These are phyloP conservation scores for Ophiocordyceps camponoti-saundersi DNA, from an alignment of 2,329 filamentous ascomycete species.

Conservation along the genomic window DNA sequence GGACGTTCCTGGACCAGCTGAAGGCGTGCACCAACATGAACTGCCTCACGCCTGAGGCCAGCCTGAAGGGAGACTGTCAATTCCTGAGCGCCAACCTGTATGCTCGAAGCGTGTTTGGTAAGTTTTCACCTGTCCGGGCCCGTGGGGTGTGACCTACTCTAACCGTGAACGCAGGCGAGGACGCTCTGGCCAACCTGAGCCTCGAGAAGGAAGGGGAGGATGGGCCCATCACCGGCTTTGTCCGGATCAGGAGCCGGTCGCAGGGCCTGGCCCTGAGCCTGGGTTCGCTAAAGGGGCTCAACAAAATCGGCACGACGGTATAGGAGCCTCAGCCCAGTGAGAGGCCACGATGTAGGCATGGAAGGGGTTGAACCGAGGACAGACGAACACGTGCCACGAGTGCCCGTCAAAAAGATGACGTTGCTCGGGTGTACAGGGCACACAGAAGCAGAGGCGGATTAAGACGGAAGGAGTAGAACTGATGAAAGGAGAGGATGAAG, in stretches of 20 bases:
- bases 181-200: slow-evolving; percentile 89
- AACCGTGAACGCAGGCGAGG: slow-evolving; percentile 54
- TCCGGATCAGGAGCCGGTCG: slow-evolving; percentile 91
- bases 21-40: slow-evolving; percentile 99
- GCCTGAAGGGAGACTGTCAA: slow-evolving; percentile 91
- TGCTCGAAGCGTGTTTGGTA: slow-evolving; percentile 94
- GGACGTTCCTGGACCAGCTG: slow-evolving; percentile 81
- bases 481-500: neutral
- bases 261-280: slow-evolving; percentile 89
- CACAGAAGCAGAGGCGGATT: neutral
- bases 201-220: slow-evolving; percentile 96
- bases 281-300: slow-evolving; percentile 85
- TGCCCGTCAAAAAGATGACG: neutral
- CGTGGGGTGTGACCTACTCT: neutral
- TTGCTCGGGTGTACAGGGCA: neutral
- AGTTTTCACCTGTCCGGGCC: slow-evolving; percentile 21
- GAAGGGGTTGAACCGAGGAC: neutral
- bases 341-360: neutral
- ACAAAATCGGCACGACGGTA: slow-evolving; percentile 45
- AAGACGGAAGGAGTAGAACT: neutral
- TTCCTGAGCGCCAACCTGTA: slow-evolving; percentile 96
- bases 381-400: neutral
- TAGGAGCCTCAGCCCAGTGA: neutral
- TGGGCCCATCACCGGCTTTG: slow-evolving; percentile 90
- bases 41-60: slow-evolving; percentile 90